These are phyloP conservation scores for Neurospora sp. DNA, from an alignment of 495 filamentous ascomycete species.

Conservation along the genomic window DNA sequence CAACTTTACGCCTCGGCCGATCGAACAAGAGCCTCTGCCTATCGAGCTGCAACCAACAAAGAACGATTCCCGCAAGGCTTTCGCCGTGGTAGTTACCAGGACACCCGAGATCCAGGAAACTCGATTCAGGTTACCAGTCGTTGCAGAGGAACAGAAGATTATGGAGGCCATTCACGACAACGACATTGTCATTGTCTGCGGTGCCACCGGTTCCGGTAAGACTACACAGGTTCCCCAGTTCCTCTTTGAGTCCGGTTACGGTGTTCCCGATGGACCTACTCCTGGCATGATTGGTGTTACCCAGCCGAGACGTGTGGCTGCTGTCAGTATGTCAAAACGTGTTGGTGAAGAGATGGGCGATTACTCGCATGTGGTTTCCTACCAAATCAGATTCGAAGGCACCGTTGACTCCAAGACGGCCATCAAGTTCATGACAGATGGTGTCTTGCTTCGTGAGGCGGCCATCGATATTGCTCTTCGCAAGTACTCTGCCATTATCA, in stretches of 20 bases:
- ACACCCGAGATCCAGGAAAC: constrained; percentile 62
- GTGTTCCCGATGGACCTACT: constrained; percentile 60
- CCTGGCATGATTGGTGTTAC: constrained; percentile 93
- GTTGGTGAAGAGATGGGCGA: constrained; percentile 77
- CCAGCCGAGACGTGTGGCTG: constrained; percentile 85
- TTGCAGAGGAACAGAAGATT: constrained; percentile 91
- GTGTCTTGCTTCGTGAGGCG: constrained; percentile 86
- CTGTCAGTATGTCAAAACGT: constrained; percentile 90
- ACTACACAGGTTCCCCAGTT: constrained; percentile 97
- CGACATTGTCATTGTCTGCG: constrained; percentile 81
- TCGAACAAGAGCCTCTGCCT: constrained; percentile 67
- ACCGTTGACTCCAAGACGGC: constrained; percentile 74
- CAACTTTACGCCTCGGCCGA: constrained; percentile 48
- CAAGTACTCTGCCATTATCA: constrained; percentile 91
- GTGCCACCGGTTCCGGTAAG: constrained; percentile 92
- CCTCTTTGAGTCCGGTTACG: constrained; percentile 87
- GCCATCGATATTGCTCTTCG: constrained; percentile 77
- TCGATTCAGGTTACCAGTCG: constrained; percentile 75
- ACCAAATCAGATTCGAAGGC: constrained; percentile 92
- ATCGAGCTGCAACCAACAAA: constrained; percentile 57
- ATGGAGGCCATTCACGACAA: constrained; percentile 97
- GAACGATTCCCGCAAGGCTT: constrained; percentile 60
- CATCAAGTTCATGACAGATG: constrained; percentile 99
- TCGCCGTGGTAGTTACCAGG: constrained; percentile 62
- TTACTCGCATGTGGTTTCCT: constrained; percentile 59